Evolutionary conservation across 2,329 filamentous ascomycete genomes (phyloP).

Genomic region (Elsinoe fawcettii): DNA sequence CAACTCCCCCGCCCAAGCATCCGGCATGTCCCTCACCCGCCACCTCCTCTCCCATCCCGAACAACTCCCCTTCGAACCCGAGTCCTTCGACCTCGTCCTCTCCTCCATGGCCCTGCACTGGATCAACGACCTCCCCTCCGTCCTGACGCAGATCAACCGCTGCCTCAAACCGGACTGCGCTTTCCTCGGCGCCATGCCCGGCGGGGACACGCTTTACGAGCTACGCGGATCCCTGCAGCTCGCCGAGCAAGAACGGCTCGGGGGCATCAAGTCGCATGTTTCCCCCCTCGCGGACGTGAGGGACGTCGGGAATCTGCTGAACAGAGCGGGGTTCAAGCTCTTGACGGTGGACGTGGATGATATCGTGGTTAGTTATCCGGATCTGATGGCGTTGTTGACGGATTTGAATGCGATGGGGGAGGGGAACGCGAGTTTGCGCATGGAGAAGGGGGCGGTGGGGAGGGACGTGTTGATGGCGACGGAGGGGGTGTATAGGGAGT

Average conservation of each 20-base stretch:
- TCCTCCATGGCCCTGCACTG: constrained; percentile 89
- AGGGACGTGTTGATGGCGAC: constrained; percentile 80
- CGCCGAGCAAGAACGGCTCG: constrained; percentile 79
- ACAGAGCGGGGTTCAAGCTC: constrained; percentile 86
- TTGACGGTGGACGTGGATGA: constrained; percentile 96
- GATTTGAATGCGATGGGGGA: constrained; percentile 97
- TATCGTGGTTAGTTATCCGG: constrained; percentile 89
- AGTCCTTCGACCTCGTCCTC: constrained; percentile 80
- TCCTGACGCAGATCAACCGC: constrained; percentile 76
- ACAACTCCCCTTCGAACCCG: constrained; percentile 64
- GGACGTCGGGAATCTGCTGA: constrained; percentile 80
- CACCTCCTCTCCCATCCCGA: constrained; percentile 69
- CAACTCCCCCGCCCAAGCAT: constrained; percentile 45
- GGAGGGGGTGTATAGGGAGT: constrained; percentile 77
- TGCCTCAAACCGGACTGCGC: constrained; percentile 83
- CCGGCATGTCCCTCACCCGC: constrained; percentile 60
- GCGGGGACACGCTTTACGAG: constrained; percentile 89
- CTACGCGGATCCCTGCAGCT: constrained; percentile 87
- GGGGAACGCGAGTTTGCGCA: constrained; percentile 76
- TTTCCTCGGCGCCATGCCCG: constrained; percentile 93
- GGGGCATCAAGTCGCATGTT: constrained; percentile 85
- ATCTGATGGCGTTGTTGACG: constrained; percentile 82
- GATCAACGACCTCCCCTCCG: constrained; percentile 90
- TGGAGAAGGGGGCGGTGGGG: constrained; percentile 72
- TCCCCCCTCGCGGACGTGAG: constrained; percentile 87